Conservation (phyloP, 2,329 filamentous ascomycete genomes). For the Fusarium sp. region DNA sequence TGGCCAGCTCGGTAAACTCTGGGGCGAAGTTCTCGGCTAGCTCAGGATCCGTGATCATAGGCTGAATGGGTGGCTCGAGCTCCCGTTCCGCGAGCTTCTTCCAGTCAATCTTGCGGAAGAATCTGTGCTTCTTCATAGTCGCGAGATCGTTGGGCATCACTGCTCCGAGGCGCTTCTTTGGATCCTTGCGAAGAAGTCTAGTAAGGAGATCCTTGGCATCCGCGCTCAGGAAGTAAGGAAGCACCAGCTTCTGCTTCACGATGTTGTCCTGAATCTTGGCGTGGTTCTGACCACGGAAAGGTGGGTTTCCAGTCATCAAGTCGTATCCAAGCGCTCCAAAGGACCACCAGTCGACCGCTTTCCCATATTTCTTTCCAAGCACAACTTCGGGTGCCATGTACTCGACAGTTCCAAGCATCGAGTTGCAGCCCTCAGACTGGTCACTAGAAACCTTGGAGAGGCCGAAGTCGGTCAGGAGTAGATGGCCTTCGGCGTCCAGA, state of each 20-base stretch:
- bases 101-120: conserved; percentile 98
- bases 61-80: conserved; percentile 87
- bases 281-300: conserved; percentile 90
- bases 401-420: conserved; percentile 92
- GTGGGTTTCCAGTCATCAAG: conserved; percentile 89
- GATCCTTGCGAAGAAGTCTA: conserved; percentile 90
- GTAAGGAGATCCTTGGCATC: conserved; percentile 96
- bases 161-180: conserved; percentile 86
- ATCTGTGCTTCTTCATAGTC: conserved; percentile 89
- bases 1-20: conserved; percentile 89
- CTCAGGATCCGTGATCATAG: conserved; percentile 94
- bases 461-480: conserved; percentile 96
- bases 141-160: conserved; percentile 90
- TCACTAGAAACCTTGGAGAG: conserved; percentile 93
- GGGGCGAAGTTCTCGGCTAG: conserved; percentile 94
- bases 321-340: conserved; percentile 93
- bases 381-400: conserved; percentile 99
- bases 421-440: conserved; percentile 75
- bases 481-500: conserved; percentile 88
- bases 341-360: conserved; percentile 98
- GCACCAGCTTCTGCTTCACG: conserved; percentile 85
- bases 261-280: conserved; percentile 97
- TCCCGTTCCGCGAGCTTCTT: conserved; percentile 84
- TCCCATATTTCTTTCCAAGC: conserved; percentile 87
- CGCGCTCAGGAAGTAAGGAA: conserved; percentile 90